phyloP scores from a whole-genome alignment of 371 early-diverging fungal species.

The Rhizopus delemar region DNA sequence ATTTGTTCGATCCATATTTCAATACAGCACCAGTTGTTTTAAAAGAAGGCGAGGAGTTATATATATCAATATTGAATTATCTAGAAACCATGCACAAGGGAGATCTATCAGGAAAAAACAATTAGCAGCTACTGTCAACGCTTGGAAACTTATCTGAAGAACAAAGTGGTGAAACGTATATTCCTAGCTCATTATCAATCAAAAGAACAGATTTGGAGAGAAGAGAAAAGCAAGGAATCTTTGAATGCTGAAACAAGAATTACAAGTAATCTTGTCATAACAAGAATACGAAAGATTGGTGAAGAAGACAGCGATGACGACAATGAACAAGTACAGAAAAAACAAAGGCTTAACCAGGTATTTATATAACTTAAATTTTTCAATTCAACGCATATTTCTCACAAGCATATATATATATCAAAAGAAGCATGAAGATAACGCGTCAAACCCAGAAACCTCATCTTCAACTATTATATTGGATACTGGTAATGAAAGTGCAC shows the following conservation, averaged over 20 bases:
- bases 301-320: conserved; percentile 15
- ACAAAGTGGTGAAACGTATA: conserved; percentile 12
- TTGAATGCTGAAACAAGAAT: conserved; percentile 18
- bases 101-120: conserved; percentile 12
- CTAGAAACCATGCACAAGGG: conserved; percentile 9
- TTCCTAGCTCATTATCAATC: conserved; percentile 13
- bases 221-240: conserved; percentile 16
- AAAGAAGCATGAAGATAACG: conserved; percentile 13
- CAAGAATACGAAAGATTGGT: conserved; percentile 13
- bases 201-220: conserved; percentile 18
- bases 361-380: conserved; percentile 12
- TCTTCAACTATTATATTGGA: conserved; percentile 13
- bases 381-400: conserved; percentile 15
- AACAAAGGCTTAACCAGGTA: conserved; percentile 16
- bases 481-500: conserved; percentile 15
- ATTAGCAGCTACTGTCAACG: conserved; percentile 8
- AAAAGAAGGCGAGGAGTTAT: conserved; percentile 13
- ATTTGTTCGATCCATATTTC: conserved; percentile 13
- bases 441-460: conserved; percentile 13
- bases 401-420: conserved; percentile 5
- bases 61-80: conserved; percentile 8
- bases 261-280: conserved; percentile 12
- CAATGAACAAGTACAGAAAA: conserved; percentile 18
- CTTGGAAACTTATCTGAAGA: conserved; percentile 16
- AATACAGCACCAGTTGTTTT: conserved; percentile 10